Evolutionary conservation across 768 basidiomycete genomes (phyloP).

Genomic region (Leccinum broughii): DNA sequence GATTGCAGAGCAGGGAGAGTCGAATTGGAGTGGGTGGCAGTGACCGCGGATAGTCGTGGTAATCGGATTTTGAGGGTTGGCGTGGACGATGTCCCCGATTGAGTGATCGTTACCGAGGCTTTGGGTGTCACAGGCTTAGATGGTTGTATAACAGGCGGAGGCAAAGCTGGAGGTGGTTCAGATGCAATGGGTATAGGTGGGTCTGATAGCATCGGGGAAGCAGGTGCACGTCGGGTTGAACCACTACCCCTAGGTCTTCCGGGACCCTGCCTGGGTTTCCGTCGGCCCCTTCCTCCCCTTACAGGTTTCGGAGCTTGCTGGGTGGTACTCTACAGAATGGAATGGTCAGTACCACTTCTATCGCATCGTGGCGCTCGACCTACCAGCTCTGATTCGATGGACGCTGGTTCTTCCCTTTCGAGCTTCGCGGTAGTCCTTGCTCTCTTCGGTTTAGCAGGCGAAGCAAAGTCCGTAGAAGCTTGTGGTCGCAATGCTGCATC

Average conservation of each 20-base stretch:
- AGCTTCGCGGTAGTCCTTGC: slow-evolving; percentile 30
- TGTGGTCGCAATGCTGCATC: slow-evolving; percentile 17
- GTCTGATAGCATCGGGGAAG: slow-evolving; percentile 12
- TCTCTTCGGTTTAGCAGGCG: slow-evolving; percentile 32
- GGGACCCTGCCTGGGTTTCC: slow-evolving; percentile 20
- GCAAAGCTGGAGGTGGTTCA: slow-evolving; percentile 12
- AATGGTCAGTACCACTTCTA: slow-evolving; percentile 7
- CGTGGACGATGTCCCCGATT: slow-evolving; percentile 32
- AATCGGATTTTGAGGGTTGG: slow-evolving; percentile 37
- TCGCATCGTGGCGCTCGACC: slow-evolving; percentile 7
- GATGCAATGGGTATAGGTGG: slow-evolving; percentile 16
- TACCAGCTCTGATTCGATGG: slow-evolving; percentile 16
- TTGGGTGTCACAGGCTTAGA: slow-evolving; percentile 34
- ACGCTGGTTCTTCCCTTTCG: slow-evolving; percentile 26
- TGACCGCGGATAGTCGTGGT: slow-evolving; percentile 34
- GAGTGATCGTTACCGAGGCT: slow-evolving; percentile 36
- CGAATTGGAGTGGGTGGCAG: slow-evolving; percentile 23
- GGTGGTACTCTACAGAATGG: slow-evolving; percentile 11
- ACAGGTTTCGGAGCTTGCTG: slow-evolving; percentile 16
- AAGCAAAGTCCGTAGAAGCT: slow-evolving; percentile 18
- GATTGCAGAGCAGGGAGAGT: slow-evolving; percentile 23
- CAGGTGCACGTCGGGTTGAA: slow-evolving; percentile 15
- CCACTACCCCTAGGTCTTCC: slow-evolving; percentile 21
- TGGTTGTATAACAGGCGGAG: slow-evolving; percentile 13
- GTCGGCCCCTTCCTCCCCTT: slow-evolving; percentile 23